Evolutionary conservation across 345 rosid genomes (phyloP), one percentile per base, ranked within the genome.

Genomic region (Gossypium thurberi): DNA sequence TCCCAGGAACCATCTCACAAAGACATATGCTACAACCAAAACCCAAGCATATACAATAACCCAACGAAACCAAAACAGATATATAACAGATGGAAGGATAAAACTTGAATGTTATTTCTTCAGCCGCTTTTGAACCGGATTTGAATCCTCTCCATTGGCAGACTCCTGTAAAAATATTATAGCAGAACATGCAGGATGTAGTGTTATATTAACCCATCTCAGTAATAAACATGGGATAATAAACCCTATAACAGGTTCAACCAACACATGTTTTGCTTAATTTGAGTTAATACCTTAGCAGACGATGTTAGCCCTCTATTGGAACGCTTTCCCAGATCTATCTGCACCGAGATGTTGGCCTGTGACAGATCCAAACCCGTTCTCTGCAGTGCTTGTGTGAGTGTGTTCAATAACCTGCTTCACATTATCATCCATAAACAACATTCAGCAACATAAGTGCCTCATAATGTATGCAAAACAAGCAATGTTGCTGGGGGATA

Each of bases 351-450:
- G 73, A 95, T 86, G 80, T 87, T 88, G 74, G 99, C 98, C 65
- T 90, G 87, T 28, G 99, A 91, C 67, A 95, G 88, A 82, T 95
- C 97, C 68, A 95, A 79, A 59, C 97, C 98, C 14, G 94, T 82
- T 44, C 71, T 86, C 78, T 93, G 88, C 43, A 95, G 84, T 47
- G 98, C 99, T 84, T 85, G 89, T 33, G 98, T 88, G 77, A 95
- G 76, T 42, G 91, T 82, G 84, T 79, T 91, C 77, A 95, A 81
- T 75, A 95, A 76, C 93, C 99, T 95, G 88, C 64, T 61, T 23
- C 33, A 46, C 37, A 65, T 69, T 44, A 63, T 69, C 74, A 44
- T 57, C 62, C 75, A 75, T 23, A 5, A 33, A 33, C 40, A 37
- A 61, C 43, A 33, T 61, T 15, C 20, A 42, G 20, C 67, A 63